Evolutionary conservation across 2,329 filamentous ascomycete genomes (phyloP).

Genomic region (Cercospora canescens): DNA sequence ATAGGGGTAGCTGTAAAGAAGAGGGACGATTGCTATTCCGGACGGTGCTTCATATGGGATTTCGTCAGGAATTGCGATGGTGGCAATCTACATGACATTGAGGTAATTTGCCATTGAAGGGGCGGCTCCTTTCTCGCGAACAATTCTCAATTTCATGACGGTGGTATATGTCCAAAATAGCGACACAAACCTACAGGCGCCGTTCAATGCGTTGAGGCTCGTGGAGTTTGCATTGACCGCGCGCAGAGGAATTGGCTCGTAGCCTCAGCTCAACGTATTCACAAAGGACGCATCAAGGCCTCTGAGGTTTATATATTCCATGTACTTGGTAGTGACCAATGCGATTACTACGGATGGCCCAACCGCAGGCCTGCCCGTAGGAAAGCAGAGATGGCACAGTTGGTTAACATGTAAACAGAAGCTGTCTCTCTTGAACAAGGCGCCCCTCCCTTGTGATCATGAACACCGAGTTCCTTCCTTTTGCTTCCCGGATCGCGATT

Average conservation of each 20-base stretch:
- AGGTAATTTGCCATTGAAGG: no score
- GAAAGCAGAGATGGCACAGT: neutral
- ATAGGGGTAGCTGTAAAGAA: no score
- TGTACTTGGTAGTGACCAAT: neutral
- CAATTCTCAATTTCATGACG: no score
- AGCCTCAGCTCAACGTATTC: neutral
- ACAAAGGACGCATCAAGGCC: neutral
- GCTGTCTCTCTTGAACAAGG: neutral
- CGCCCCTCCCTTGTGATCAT: neutral
- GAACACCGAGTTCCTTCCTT: slow-evolving; percentile 1
- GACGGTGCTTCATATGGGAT: no score
- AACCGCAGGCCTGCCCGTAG: neutral
- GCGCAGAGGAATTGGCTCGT: neutral
- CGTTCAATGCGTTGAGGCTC: no score
- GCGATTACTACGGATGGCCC: neutral
- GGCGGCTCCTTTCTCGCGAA: no score
- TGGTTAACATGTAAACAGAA: neutral
- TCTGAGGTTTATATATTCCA: slow-evolving; percentile 1
- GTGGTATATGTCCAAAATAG: no score
- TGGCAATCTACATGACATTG: no score
- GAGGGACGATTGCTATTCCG: no score
- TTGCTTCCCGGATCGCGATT: neutral
- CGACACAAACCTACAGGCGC: no score
- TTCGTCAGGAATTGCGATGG: no score
- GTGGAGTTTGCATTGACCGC: no score